phyloP scores from a whole-genome alignment of 495 filamentous ascomycete genomes.

The Aspergillus egyptiacus region DNA sequence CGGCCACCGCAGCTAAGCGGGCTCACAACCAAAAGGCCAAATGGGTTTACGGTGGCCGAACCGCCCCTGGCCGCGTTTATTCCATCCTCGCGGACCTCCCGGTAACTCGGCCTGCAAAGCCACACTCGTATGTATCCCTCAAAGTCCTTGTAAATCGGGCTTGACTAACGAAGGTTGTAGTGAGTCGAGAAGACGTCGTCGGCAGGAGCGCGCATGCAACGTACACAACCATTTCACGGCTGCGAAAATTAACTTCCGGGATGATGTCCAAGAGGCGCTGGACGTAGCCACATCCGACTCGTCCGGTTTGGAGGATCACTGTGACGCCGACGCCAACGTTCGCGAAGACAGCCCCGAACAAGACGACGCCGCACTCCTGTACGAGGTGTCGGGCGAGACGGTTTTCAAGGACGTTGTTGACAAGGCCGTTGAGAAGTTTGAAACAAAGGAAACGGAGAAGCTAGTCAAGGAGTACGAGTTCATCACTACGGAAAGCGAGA shows the following conservation, averaged over 20 bases:
- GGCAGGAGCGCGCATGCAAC: constrained; percentile 25
- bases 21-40: constrained; percentile 49
- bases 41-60: constrained; percentile 44
- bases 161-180: not conserved
- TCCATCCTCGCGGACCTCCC: constrained; percentile 7
- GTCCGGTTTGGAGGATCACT: constrained; percentile 35
- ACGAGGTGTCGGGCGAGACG: constrained; percentile 48
- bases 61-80: constrained; percentile 6
- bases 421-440: constrained; percentile 51
- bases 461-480: constrained; percentile 57
- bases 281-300: constrained; percentile 27
- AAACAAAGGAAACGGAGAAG: constrained; percentile 51
- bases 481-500: constrained; percentile 39
- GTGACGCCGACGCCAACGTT: constrained; percentile 27
- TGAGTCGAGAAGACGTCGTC: constrained; percentile 24
- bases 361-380: constrained; percentile 42
- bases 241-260: constrained; percentile 34
- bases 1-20: constrained; percentile 35
- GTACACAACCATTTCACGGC: constrained; percentile 26
- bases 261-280: constrained; percentile 28
- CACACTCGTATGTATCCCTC: constrained; percentile 19
- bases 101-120: constrained; percentile 28
- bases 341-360: constrained; percentile 23
- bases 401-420: constrained; percentile 48
- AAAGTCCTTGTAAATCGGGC: not conserved